Evolutionary conservation across 192 early-diverging fungal species (phyloP), one percentile per base, ranked within the genome.

Genomic region (Thamnidium elegans): DNA sequence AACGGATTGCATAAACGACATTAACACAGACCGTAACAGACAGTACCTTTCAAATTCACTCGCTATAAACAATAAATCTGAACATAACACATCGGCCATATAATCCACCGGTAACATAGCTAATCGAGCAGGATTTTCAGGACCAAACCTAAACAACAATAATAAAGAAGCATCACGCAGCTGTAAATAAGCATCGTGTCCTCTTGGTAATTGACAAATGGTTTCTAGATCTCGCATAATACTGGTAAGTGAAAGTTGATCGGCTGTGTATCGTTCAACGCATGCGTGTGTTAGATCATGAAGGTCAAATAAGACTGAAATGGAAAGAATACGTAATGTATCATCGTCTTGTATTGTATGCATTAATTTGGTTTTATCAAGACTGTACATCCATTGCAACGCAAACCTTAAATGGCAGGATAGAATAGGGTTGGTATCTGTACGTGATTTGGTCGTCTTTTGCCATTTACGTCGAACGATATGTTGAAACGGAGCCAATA

Each of bases 51-150:
- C 71, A 61, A 65, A 73, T 44, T 73, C 71, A 26, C 56, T 50
- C n/a, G 34, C 11, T 14, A 73, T 56, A 51, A 68, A 73, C 34
- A 73, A 59, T 5, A 68, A 54, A 30, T 73, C 71, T 10, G 71
- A 66, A 53, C 71, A 68, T 20, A 73, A 36, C 4, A 73, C 63
- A 31, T 73, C 71, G 3, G 66, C 61, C 66, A 73, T 65, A 47
- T 68, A 73, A 46, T 73, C 66, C 5, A 68, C 62, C 0, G 71
- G 71, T 14, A 73, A 45, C 20, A 51, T 48, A 15, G 66, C 66
- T 7, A 73, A 55, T 7, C 55, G 42, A 10, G 43, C 30, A 0
- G 71, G 39, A 43, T 73, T 39, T 3, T 68, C 51, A 11, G 71
- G 66, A 1, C 71, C 71, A 17, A 54, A 54, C n/a, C 71, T 53